Evolutionary conservation across 106 monocot genomes (phyloP).

Genomic region (Cymbidium sinense): DNA sequence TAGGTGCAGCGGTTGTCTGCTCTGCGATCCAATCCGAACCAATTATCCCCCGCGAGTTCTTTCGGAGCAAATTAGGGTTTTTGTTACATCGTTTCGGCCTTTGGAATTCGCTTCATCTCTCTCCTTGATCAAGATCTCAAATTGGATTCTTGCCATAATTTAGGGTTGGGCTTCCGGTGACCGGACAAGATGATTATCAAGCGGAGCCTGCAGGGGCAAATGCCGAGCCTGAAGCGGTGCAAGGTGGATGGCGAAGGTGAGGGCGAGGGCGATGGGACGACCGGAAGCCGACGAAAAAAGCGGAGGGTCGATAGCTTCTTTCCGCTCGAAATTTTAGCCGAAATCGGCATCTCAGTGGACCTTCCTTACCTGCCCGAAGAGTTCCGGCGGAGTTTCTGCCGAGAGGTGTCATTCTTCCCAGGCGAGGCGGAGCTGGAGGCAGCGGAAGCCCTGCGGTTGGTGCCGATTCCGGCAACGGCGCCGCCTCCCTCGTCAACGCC

Average conservation of each 20-base stretch:
- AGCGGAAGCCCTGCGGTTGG: conserved; percentile 1
- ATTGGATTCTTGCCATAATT: background rate
- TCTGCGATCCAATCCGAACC: background rate
- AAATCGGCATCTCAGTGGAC: conserved; percentile 8
- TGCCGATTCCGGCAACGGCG: conserved; percentile 4
- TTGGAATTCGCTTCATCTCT: conserved; percentile 5
- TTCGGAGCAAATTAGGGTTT: background rate
- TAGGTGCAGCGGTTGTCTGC: background rate
- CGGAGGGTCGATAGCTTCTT: conserved; percentile 10
- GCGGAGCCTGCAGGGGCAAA: conserved; percentile 32
- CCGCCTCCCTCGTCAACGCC: conserved; percentile 17
- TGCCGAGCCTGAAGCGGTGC: conserved; percentile 52
- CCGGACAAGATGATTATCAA: conserved; percentile 38
- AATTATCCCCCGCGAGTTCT: background rate
- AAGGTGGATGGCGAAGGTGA: conserved; percentile 6
- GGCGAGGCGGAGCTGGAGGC: conserved; percentile 17
- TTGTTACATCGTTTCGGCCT: no score
- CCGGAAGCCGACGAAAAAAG: conserved; percentile 25
- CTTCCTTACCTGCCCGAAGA: conserved; percentile 17
- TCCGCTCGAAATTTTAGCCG: conserved; percentile 29
- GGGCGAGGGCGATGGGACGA: background rate
- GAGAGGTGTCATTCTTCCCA: conserved; percentile 20
- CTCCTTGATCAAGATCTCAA: conserved; percentile 1
- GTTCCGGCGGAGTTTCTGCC: background rate
- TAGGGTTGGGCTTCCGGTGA: background rate